phyloP scores from a whole-genome alignment of 1,284 basidiomycete species.

The Tilletia walkeri region DNA sequence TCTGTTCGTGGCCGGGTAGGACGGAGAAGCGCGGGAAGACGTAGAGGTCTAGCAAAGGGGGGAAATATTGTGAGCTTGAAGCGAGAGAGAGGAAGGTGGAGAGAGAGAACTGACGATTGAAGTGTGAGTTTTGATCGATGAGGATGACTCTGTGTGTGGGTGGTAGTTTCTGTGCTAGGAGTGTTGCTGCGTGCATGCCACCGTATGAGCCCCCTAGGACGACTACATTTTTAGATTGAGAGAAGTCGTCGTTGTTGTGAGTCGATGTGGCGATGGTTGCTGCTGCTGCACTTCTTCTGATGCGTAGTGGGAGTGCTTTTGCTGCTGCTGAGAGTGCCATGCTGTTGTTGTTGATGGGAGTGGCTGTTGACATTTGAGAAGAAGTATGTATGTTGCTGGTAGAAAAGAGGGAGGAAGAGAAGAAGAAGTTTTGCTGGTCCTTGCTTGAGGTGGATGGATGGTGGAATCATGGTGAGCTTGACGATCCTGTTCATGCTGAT shows the following conservation, averaged over 20 bases:
- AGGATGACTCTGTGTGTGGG: conserved; percentile 58
- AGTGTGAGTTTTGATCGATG: conserved; percentile 60
- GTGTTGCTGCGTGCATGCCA: conserved; percentile 55
- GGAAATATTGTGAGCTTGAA: not conserved
- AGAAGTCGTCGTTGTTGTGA: not conserved
- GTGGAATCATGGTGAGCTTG: too few species aligned
- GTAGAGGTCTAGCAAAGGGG: conserved; percentile 54
- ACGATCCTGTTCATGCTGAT: too few species aligned
- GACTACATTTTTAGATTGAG: conserved; percentile 49
- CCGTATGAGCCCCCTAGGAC: conserved; percentile 55
- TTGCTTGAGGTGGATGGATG: too few species aligned
- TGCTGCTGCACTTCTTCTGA: not conserved
- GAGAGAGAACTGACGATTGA: conserved; percentile 46
- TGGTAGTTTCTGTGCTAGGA: conserved; percentile 56
- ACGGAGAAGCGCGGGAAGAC: conserved; percentile 67
- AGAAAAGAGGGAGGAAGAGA: too few species aligned
- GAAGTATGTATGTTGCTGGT: too few species aligned
- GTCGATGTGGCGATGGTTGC: not conserved
- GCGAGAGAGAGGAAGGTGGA: not conserved
- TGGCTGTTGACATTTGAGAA: too few species aligned
- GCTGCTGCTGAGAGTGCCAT: too few species aligned
- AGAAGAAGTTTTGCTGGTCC: too few species aligned
- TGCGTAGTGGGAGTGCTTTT: too few species aligned
- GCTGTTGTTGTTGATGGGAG: too few species aligned
- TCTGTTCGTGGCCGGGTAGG: conserved; percentile 69